phyloP scores from a whole-genome alignment of 129 eudicot species.

The Centella asiatica region DNA sequence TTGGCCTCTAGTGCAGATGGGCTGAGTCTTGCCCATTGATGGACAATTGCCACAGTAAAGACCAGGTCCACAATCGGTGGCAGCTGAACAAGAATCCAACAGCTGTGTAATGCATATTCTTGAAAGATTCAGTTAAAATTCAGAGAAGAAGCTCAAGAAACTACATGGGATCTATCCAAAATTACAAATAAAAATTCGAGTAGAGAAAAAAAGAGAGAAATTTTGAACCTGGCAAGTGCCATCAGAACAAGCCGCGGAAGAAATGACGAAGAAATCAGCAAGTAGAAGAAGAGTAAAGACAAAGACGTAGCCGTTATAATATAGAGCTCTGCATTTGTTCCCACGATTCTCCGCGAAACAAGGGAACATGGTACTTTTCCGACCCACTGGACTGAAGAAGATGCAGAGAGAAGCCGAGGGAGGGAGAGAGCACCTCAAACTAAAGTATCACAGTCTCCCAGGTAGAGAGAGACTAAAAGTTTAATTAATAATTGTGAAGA shows the following conservation, averaged over 20 bases:
- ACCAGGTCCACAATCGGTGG: conserved; percentile 76
- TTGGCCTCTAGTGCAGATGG: conserved; percentile 82
- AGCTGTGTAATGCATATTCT: conserved; percentile 39
- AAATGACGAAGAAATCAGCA: conserved; percentile 22
- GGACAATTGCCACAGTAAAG: conserved; percentile 96
- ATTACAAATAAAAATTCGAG: neutral
- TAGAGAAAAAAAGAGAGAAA: neutral
- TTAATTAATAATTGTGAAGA: neutral
- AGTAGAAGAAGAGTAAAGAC: conserved; percentile 23
- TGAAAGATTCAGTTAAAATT: conserved; percentile 3
- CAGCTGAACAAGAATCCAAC: conserved; percentile 67
- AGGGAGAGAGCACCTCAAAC: neutral
- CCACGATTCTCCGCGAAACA: conserved; percentile 26
- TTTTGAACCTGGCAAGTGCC: conserved; percentile 56
- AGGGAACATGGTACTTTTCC: conserved; percentile 22
- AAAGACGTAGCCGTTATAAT: conserved; percentile 18
- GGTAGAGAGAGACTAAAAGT: neutral
- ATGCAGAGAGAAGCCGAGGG: conserved; percentile 11
- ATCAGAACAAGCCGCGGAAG: conserved; percentile 47
- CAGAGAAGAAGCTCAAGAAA: neutral
- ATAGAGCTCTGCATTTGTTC: conserved; percentile 30
- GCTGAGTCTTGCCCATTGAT: conserved; percentile 47
- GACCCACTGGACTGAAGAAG: neutral
- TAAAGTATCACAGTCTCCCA: neutral
- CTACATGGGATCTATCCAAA: neutral